Evolutionary conservation across 768 basidiomycete species (phyloP).

Genomic region (Inosperma sp.): DNA sequence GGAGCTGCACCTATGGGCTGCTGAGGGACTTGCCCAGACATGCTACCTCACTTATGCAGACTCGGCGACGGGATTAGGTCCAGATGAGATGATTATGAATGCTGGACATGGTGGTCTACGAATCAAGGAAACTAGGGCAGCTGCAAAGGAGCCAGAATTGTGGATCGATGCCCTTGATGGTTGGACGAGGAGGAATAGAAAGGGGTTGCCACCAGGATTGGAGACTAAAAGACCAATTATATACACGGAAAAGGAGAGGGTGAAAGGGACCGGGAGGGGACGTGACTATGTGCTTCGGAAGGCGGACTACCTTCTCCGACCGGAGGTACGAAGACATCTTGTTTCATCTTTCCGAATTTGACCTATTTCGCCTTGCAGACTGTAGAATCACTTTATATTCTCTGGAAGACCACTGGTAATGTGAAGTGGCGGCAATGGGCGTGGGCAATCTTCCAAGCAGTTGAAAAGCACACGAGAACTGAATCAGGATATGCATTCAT

Average conservation of each 20-base stretch:
- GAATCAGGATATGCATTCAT: slow-evolving; percentile 59
- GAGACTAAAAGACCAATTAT: slow-evolving; percentile 39
- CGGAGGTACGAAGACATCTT: slow-evolving; percentile 51
- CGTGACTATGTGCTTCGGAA: slow-evolving; percentile 54
- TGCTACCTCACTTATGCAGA: slow-evolving; percentile 73
- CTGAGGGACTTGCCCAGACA: slow-evolving; percentile 66
- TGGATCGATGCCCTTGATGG: slow-evolving; percentile 49
- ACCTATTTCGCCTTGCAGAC: slow-evolving; percentile 40
- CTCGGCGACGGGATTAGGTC: slow-evolving; percentile 61
- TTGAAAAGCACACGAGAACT: slow-evolving; percentile 57
- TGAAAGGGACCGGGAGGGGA: slow-evolving; percentile 21
- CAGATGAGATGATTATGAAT: slow-evolving; percentile 52
- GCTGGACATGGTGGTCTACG: slow-evolving; percentile 11
- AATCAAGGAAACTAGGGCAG: neutral
- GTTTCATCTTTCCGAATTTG: neutral
- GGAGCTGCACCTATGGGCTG: slow-evolving; percentile 70
- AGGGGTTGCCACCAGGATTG: slow-evolving; percentile 51
- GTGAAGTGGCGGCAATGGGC: slow-evolving; percentile 64
- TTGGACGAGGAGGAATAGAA: slow-evolving; percentile 45
- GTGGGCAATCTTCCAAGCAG: slow-evolving; percentile 65
- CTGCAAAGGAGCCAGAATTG: slow-evolving; percentile 12
- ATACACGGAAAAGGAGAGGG: slow-evolving; percentile 28
- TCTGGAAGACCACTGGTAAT: slow-evolving; percentile 70
- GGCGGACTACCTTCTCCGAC: slow-evolving; percentile 54
- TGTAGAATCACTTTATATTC: slow-evolving; percentile 64